Percentiles rank a stretch among this genome's conserved stretches.
Conservation (phyloP, 1,284 basidiomycete genomes). For the Coniophora puteana region DNA sequence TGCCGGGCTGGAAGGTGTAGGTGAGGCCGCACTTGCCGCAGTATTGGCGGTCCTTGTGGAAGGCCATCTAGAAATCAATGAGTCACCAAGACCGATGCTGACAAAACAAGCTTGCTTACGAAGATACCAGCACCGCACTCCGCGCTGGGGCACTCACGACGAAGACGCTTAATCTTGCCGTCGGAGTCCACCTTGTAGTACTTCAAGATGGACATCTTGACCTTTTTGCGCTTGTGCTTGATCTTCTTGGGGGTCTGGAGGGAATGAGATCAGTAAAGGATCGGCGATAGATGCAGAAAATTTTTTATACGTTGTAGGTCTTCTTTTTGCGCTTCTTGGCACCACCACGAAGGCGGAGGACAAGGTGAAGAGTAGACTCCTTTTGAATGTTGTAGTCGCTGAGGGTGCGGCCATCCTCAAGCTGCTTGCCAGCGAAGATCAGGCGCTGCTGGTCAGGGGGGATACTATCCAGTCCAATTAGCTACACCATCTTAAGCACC, state of each 20-base stretch:
- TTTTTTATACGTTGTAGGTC: slow-evolving; percentile 79
- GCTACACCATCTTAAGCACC: neutral
- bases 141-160: slow-evolving; percentile 91
- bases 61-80: slow-evolving; percentile 67
- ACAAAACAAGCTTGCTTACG: slow-evolving; percentile 54
- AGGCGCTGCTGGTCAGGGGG: slow-evolving; percentile 96
- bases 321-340: slow-evolving; percentile 99
- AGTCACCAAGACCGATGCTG: neutral
- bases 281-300: neutral
- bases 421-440: slow-evolving; percentile 98
- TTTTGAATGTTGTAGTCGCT: slow-evolving; percentile 96
- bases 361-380: slow-evolving; percentile 94
- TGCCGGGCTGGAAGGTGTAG: slow-evolving; percentile 83
- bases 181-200: slow-evolving; percentile 99
- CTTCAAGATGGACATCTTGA: slow-evolving; percentile 99
- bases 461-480: slow-evolving; percentile 48
- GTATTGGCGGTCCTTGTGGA: slow-evolving; percentile 94
- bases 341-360: slow-evolving; percentile 94
- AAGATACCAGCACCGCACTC: slow-evolving; percentile 96
- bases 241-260: slow-evolving; percentile 97
- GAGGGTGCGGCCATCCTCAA: slow-evolving; percentile 90
- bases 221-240: slow-evolving; percentile 99
- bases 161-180: slow-evolving; percentile 98
- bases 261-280: slow-evolving; percentile 2
- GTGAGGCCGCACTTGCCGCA: slow-evolving; percentile 93